Conservation (phyloP, 768 basidiomycete species). For the Clathrus columnatus region DNA sequence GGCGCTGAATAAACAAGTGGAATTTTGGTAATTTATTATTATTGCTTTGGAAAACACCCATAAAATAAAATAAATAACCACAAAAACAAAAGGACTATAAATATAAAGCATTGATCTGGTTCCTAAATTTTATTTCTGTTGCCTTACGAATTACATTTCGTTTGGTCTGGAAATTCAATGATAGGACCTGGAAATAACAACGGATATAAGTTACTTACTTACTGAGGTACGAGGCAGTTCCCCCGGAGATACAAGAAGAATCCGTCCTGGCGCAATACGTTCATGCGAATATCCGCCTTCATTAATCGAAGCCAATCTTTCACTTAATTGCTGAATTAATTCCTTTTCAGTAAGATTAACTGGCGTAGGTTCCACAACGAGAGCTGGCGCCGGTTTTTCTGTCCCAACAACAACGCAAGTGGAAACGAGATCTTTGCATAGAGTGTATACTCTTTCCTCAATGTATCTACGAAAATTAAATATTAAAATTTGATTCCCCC, state of each 20-base stretch:
- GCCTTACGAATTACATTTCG: constrained; percentile 73
- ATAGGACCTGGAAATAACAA: background rate
- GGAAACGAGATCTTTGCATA: constrained; percentile 54
- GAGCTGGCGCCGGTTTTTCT: constrained; percentile 64
- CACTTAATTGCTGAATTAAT: constrained; percentile 63
- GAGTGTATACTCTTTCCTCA: constrained; percentile 63
- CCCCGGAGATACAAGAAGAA: constrained; percentile 49
- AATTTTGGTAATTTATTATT: no score
- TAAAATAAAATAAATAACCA: no score
- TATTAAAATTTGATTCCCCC: background rate
- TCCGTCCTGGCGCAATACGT: constrained; percentile 53
- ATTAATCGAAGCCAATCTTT: constrained; percentile 67
- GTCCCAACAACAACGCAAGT: constrained; percentile 73
- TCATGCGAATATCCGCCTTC: constrained; percentile 70
- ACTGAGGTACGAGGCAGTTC: constrained; percentile 61
- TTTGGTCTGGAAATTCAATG: constrained; percentile 39
- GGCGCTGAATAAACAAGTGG: no score
- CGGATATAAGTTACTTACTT: background rate
- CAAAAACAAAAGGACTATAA: no score
- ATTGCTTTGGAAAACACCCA: no score
- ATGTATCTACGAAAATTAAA: constrained; percentile 25
- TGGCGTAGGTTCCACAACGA: constrained; percentile 77
- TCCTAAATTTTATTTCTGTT: constrained; percentile 57
- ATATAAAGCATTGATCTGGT: constrained; percentile 47
- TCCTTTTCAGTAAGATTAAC: constrained; percentile 35